Conservation (phyloP, 306 rosid species). For the Gynostemma pentaphyllum region DNA sequence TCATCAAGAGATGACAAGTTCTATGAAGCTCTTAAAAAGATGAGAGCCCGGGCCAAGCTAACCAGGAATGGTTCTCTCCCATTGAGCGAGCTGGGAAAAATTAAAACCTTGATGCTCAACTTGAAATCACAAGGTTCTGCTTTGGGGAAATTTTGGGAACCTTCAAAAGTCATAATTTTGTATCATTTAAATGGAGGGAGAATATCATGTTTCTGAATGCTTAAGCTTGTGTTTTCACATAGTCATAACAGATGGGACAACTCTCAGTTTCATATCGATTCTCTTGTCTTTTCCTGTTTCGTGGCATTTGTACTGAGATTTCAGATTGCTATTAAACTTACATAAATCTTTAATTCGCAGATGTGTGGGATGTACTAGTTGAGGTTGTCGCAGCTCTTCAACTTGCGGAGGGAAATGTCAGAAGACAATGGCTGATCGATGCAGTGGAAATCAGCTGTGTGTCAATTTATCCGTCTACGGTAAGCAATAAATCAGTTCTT, state of each 20-base stretch:
- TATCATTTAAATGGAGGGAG: neutral
- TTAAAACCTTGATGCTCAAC: constrained; percentile 54
- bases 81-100: constrained; percentile 56
- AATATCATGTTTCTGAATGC: neutral
- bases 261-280: neutral
- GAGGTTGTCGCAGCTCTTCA: constrained; percentile 77
- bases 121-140: constrained; percentile 38
- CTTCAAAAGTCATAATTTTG: no score
- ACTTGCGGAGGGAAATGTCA: constrained; percentile 60
- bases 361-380: constrained; percentile 58
- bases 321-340: neutral
- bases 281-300: neutral
- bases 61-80: constrained; percentile 55
- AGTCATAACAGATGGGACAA: neutral
- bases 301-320: neutral
- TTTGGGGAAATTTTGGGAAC: neutral
- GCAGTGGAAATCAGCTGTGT: constrained; percentile 82
- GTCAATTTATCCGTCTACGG: constrained; percentile 73
- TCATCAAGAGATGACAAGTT: constrained; percentile 24
- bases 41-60: constrained; percentile 58
- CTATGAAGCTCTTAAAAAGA: constrained; percentile 40
- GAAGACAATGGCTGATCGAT: constrained; percentile 75
- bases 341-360: constrained; percentile 32
- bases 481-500: constrained; percentile 19
- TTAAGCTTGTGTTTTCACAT: neutral